Percentiles rank a stretch among this genome's conserved stretches.
These are phyloP conservation scores for Parietichytrium sp. DNA, from an alignment of 108 stramenopile species.

Conservation along the genomic window DNA sequence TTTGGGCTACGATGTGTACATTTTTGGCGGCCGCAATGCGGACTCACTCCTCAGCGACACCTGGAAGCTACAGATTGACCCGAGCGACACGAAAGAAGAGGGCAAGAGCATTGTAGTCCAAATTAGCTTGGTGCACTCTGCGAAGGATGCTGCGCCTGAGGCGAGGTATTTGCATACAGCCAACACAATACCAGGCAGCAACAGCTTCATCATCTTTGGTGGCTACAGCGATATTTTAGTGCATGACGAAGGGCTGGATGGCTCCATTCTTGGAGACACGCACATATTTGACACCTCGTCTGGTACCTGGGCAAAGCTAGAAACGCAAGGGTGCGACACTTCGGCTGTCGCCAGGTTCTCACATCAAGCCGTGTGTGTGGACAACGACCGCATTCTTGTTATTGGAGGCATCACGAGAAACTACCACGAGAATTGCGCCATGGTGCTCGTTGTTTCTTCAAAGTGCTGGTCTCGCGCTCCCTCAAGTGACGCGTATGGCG, in stretches of 20 bases:
- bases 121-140: too few relatives aligned
- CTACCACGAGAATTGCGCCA: conserved; percentile 22
- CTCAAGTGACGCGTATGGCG: neutral
- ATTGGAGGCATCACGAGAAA: neutral
- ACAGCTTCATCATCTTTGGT: too few relatives aligned
- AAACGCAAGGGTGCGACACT: neutral
- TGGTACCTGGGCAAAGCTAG: neutral
- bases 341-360: neutral
- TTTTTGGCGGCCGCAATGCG: conserved; percentile 28
- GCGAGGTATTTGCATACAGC: too few relatives aligned
- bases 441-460: neutral
- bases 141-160: too few relatives aligned
- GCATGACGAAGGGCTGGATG: too few relatives aligned
- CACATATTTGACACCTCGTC: neutral
- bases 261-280: conserved; percentile 1
- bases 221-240: too few relatives aligned
- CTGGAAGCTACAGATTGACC: too few relatives aligned
- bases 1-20: neutral
- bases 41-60: neutral
- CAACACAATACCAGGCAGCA: too few relatives aligned
- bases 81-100: too few relatives aligned
- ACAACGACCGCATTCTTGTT: conserved; percentile 21
- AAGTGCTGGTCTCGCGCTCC: neutral
- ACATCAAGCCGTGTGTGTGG: neutral
- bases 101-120: too few relatives aligned